phyloP scores from a whole-genome alignment of 176 grass and related monocot species.

The Zea luxurians region DNA sequence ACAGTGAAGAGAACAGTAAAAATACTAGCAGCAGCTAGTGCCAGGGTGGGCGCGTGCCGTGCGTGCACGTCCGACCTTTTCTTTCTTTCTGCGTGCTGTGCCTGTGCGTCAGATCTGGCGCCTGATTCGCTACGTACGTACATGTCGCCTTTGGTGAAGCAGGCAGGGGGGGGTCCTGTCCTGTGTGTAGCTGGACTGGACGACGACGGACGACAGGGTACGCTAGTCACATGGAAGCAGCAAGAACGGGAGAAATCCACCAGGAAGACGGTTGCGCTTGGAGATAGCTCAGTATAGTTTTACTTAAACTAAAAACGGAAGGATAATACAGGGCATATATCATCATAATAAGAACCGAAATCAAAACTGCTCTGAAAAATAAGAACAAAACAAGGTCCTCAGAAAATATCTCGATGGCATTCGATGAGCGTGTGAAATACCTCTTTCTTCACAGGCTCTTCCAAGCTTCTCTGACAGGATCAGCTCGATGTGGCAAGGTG shows the following conservation, averaged over 20 bases:
- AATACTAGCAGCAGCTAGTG: too few species aligned
- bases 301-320: too few species aligned
- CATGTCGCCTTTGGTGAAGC: slow-evolving; percentile 45
- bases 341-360: too few species aligned
- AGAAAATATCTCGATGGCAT: background rate
- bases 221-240: too few species aligned
- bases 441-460: slow-evolving; percentile 79
- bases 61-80: too few species aligned
- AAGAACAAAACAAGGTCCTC: background rate
- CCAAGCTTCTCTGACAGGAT: slow-evolving; percentile 71
- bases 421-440: slow-evolving; percentile 22
- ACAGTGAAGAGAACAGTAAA: too few species aligned
- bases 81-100: too few species aligned
- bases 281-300: too few species aligned
- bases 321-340: background rate
- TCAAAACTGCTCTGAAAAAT: background rate
- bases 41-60: too few species aligned
- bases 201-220: background rate
- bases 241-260: too few species aligned
- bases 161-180: slow-evolving; percentile 34
- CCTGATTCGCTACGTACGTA: slow-evolving; percentile 1
- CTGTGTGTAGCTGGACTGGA: slow-evolving; percentile 10
- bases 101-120: background rate
- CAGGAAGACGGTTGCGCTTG: too few species aligned
- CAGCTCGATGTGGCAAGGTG: slow-evolving; percentile 75